phyloP scores from a whole-genome alignment of 2,329 filamentous ascomycete species.

The Cadophora sp. region DNA sequence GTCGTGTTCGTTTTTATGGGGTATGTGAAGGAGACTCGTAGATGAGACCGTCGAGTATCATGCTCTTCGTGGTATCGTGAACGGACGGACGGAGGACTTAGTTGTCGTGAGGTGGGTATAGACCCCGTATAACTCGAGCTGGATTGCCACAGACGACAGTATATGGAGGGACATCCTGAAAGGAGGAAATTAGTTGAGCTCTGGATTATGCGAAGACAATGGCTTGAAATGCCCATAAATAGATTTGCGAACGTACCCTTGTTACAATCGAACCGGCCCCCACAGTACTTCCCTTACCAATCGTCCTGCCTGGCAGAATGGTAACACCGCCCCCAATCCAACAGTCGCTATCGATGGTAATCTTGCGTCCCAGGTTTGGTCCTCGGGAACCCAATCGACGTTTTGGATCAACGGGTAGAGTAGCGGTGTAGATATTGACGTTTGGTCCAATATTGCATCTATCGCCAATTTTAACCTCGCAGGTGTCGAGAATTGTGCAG shows the following conservation, averaged over 20 bases:
- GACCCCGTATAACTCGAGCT: conserved; percentile 43
- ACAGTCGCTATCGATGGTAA: conserved; percentile 78
- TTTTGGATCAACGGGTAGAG: conserved; percentile 74
- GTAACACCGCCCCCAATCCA: conserved; percentile 68
- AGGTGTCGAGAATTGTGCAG: conserved; percentile 88
- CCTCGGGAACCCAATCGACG: conserved; percentile 77
- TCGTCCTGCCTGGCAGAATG: conserved; percentile 62
- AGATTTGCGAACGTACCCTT: conserved; percentile 50
- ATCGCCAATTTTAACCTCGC: conserved; percentile 80
- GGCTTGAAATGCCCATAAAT: background rate
- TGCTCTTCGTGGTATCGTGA: conserved; percentile 6
- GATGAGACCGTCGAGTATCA: background rate
- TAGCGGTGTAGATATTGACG: conserved; percentile 84
- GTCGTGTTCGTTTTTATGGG: conserved; percentile 3
- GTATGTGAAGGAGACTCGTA: conserved; percentile 18
- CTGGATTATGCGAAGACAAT: background rate
- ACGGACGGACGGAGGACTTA: conserved; percentile 7
- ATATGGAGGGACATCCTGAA: conserved; percentile 46
- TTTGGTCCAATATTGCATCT: conserved; percentile 81
- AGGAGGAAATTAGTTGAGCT: conserved; percentile 2
- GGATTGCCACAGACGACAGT: conserved; percentile 46
- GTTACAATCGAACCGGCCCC: conserved; percentile 62
- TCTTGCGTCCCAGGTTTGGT: conserved; percentile 70
- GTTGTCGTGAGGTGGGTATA: conserved; percentile 26
- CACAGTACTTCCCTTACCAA: conserved; percentile 60